These are phyloP conservation scores for Circinella umbellata DNA, from an alignment of 371 early-diverging fungal genomes.

Conservation along the genomic window DNA sequence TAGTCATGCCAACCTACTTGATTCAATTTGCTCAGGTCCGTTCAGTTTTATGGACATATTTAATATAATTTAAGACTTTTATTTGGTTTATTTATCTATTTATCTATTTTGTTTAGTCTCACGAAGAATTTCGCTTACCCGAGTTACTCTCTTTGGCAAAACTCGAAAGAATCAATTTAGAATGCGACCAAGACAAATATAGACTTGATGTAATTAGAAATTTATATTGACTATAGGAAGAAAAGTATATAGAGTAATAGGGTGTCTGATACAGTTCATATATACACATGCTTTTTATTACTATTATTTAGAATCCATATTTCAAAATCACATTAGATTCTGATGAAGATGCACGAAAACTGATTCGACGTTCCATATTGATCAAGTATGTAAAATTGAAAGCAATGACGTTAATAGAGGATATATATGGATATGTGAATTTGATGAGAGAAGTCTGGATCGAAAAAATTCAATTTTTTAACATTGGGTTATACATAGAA, in stretches of 20 bases:
- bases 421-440: too few relatives aligned
- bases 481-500: slow-evolving; percentile 37
- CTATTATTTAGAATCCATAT: slow-evolving; percentile 70
- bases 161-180: slow-evolving; percentile 68
- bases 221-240: neutral
- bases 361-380: slow-evolving; percentile 87
- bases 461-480: too few relatives aligned
- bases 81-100: neutral
- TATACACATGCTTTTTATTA: neutral
- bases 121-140: slow-evolving; percentile 76
- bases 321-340: slow-evolving; percentile 75
- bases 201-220: slow-evolving; percentile 50
- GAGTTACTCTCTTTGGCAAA: slow-evolving; percentile 85
- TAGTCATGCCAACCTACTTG: slow-evolving; percentile 42
- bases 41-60: neutral
- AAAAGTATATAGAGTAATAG: neutral
- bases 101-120: slow-evolving; percentile 34
- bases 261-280: neutral
- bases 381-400: slow-evolving; percentile 60
- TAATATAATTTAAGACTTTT: neutral
- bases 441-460: too few relatives aligned
- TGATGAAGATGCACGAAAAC: slow-evolving; percentile 70
- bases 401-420: neutral
- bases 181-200: slow-evolving; percentile 59
- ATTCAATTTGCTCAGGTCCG: slow-evolving; percentile 53